These are phyloP conservation scores for Xylaria sp. DNA, from an alignment of 2,329 filamentous ascomycete genomes.

Conservation along the genomic window DNA sequence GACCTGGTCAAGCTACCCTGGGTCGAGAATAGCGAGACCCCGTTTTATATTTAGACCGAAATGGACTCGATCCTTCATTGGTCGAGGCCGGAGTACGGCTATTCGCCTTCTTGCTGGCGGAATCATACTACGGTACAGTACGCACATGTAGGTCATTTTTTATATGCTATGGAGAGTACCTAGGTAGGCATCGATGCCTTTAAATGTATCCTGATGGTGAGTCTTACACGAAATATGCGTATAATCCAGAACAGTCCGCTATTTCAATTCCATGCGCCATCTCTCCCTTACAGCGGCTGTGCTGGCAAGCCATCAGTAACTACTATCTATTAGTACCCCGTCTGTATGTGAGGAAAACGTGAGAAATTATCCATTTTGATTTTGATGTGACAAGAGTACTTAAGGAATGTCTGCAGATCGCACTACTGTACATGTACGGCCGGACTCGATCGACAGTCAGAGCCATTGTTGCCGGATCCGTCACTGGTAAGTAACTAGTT, in stretches of 20 bases:
- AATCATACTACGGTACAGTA: too few species aligned
- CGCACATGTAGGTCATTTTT: not conserved
- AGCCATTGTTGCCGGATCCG: not conserved
- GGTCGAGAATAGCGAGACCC: constrained; percentile 18
- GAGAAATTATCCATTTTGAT: not conserved
- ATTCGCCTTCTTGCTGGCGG: too few species aligned
- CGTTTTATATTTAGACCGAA: constrained; percentile 30
- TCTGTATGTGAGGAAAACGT: not conserved
- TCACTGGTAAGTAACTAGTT: not conserved
- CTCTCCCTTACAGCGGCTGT: too few species aligned
- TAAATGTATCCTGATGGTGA: too few species aligned
- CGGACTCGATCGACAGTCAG: not conserved
- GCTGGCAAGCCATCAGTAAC: too few species aligned
- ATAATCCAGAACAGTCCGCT: too few species aligned
- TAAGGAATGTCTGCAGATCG: constrained; percentile 14
- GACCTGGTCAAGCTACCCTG: constrained; percentile 13
- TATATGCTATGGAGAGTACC: not conserved
- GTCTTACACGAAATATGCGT: too few species aligned
- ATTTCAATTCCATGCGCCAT: too few species aligned
- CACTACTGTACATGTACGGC: constrained; percentile 13
- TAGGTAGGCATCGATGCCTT: too few species aligned
- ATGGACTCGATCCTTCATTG: constrained; percentile 10
- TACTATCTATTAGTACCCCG: too few species aligned
- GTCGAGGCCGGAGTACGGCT: constrained; percentile 25
- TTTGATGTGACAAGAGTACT: constrained; percentile 3